Evolutionary conservation across 106 monocot species (phyloP), one percentile per base, ranked within the genome.

Genomic region (Dioscorea dumetorum): DNA sequence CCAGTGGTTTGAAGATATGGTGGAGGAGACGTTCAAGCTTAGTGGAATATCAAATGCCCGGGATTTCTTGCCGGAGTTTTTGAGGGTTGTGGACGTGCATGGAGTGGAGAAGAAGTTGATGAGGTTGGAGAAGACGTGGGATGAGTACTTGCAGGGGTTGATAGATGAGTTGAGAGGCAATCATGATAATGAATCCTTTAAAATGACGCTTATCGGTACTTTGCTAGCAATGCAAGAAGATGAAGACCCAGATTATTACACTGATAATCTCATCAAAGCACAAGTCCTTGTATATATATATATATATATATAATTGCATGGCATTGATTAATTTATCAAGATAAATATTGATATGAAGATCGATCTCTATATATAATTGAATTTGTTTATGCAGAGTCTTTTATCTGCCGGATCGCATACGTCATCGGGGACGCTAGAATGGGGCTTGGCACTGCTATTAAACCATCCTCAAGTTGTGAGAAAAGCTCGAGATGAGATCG

Each of bases 401-500:
- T 54, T 19, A 54, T 54, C 19, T 54, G 54, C 54, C 15, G 54
- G 54, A 5, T 49, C 13, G 1, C 3, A 66, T 10, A 74, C 82
- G 0, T 21, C 74, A 4, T 64, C 48, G 0, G 69, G 53, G 19
- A 73, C 73, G 4, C 58, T 66, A 4, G 82, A 82, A 49, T 82
- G 82, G 82, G 82, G 58, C 0, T n/a, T 77, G 50, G 54, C 77
- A 7, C 77, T 64, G 8, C 65, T 77, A 12, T 62, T 82, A 33
- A 73, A 73, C 69, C 54, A 77, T 62, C 82, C 77, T 1, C 51
- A 68, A 48, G 23, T 22, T 2, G 17, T 63, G 15, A 65, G 33
- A 14, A 69, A 23, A 22, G 77, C 64, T 1, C 63, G 64, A 50
- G 57, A 12, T 2, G 82, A 82, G 61, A 63, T 77, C 24, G 73